These are phyloP conservation scores for Bonia amplexicaulis DNA, from an alignment of 176 grass and related monocot genomes.

Conservation along the genomic window DNA sequence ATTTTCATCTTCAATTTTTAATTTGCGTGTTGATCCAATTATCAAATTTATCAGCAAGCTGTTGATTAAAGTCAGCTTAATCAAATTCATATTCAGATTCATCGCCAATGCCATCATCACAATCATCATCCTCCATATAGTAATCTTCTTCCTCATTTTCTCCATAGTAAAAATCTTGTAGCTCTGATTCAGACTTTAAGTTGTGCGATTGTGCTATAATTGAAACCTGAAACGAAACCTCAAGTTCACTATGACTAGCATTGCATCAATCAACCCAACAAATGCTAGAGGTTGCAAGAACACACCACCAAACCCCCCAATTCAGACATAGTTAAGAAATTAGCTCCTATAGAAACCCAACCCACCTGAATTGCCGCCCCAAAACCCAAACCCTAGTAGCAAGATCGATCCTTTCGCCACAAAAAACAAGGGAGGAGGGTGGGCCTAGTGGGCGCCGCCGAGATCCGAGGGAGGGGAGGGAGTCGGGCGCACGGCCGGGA, in stretches of 20 bases:
- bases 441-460: too few relatives aligned
- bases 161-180: slow-evolving; percentile 6
- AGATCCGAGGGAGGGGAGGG: too few relatives aligned
- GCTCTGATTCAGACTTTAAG: neutral
- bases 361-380: neutral
- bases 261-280: slow-evolving; percentile 2
- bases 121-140: slow-evolving; percentile 48
- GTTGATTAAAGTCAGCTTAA: slow-evolving; percentile 41
- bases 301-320: neutral
- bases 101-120: slow-evolving; percentile 23
- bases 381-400: too few relatives aligned
- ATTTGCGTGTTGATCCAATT: too few relatives aligned
- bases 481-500: too few relatives aligned
- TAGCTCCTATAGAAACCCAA: neutral
- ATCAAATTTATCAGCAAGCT: slow-evolving; percentile 75
- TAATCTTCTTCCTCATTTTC: slow-evolving; percentile 51
- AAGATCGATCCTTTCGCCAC: too few relatives aligned
- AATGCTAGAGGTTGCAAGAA: neutral
- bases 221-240: neutral
- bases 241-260: neutral
- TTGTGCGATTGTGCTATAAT: neutral
- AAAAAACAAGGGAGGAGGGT: too few relatives aligned
- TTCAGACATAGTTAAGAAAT: neutral
- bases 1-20: too few relatives aligned
- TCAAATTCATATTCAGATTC: slow-evolving; percentile 54